Percentiles rank a stretch among this genome's conserved stretches.
These are phyloP conservation scores for Lachancea dasiensis DNA, from an alignment of 805 yeast species.

Conservation along the genomic window DNA sequence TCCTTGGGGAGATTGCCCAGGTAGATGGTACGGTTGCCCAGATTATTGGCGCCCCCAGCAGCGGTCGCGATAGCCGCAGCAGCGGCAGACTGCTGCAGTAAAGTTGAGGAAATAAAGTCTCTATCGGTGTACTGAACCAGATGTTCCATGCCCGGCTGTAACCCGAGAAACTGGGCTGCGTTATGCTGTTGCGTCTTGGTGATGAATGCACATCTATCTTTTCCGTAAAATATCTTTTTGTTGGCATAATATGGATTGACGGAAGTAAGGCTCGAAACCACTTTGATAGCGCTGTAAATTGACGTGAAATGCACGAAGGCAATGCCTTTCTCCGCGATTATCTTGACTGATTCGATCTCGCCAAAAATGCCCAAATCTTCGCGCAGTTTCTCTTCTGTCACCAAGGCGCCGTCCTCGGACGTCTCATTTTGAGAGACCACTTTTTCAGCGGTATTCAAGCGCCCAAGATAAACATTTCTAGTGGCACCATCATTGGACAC, in stretches of 20 bases:
- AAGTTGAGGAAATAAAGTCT: slow-evolving; percentile 56
- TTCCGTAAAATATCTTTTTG: slow-evolving; percentile 82
- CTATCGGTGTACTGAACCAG: slow-evolving; percentile 63
- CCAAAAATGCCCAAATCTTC: slow-evolving; percentile 72
- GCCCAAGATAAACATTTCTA: slow-evolving; percentile 87
- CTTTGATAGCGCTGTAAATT: slow-evolving; percentile 78
- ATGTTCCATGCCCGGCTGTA: slow-evolving; percentile 85
- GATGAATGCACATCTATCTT: slow-evolving; percentile 90
- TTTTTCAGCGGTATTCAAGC: slow-evolving; percentile 48
- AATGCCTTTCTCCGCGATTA: slow-evolving; percentile 72
- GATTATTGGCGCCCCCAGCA: slow-evolving; percentile 87
- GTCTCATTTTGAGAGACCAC: slow-evolving; percentile 15
- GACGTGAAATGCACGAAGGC: slow-evolving; percentile 89
- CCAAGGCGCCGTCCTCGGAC: slow-evolving; percentile 14
- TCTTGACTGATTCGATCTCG: slow-evolving; percentile 75
- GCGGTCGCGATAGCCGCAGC: slow-evolving; percentile 96
- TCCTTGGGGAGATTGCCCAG: slow-evolving; percentile 86
- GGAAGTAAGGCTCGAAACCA: slow-evolving; percentile 68
- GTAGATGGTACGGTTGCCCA: slow-evolving; percentile 91
- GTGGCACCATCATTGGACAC: slow-evolving; percentile 86
- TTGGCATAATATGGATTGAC: slow-evolving; percentile 61
- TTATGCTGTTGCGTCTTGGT: slow-evolving; percentile 95
- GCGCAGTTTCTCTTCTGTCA: slow-evolving; percentile 57
- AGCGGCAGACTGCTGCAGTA: slow-evolving; percentile 91
- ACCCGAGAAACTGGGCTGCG: slow-evolving; percentile 90